Base-by-base conservation (phyloP, 768 basidiomycete genomes). In the Termitomyces sp. region DNA sequence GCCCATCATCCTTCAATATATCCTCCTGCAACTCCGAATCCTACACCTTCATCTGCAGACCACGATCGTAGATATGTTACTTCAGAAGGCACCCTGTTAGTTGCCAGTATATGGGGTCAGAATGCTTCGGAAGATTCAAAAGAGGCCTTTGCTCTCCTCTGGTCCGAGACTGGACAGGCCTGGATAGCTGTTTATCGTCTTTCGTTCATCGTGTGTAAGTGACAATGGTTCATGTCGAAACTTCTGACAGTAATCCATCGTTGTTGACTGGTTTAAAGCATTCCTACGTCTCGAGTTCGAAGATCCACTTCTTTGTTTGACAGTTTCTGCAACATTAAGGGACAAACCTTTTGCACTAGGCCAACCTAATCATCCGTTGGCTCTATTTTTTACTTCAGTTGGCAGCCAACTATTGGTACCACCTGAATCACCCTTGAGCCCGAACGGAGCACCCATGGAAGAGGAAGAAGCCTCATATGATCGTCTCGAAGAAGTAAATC, bases 131-230 rank as follows among this genome's bases (percentile, higher is more conserved):
- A 76, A 43, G 74, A 76, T 57, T 77, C 74, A 22, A 70, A 70
- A 38, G 87, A 88, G 59, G 78, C 73, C 26, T 90, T 93, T 64
- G 68, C 79, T 5, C 74, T 94, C 28, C 64, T 90, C 3, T 90
- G 87, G 83, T 85, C 83, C 5, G 76, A 83, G 54, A 65, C 70
- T 7, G 79, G 85, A 54, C 68, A 78, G 45, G 68, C 74, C 16
- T 97, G 92, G 93, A 72, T 89, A n/a, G 90, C 88, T 3, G 74
- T 94, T 5, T 96, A 92, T 72, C 79, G 79, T 57, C 78, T 94
- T 57, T 79, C 83, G 22, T 73, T 94, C n/a, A 84, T 86, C 41
- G 84, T 96, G 50, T 84, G 94, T 94, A 67, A 75, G 90, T 76
- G 53, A 20, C 14, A 43, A 52, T 55, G 24, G n/a, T 28, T 28